These are phyloP conservation scores for Multifurca ochricompacta DNA, from an alignment of 768 basidiomycete species.

Conservation along the genomic window DNA sequence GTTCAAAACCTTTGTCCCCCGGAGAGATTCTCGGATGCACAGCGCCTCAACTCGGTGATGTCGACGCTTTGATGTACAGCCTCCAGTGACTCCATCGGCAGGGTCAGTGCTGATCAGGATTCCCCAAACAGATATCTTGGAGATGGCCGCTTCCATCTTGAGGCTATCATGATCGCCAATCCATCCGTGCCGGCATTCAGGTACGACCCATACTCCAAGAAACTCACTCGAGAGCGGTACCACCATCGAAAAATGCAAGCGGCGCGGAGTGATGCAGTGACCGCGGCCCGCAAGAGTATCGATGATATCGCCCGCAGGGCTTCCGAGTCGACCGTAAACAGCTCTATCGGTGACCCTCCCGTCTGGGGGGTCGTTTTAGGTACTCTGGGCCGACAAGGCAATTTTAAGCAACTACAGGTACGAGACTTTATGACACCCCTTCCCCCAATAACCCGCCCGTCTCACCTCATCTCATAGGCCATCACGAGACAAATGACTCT, in stretches of 20 bases:
- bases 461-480: slow-evolving; percentile 42
- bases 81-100: not conserved
- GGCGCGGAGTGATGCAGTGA: slow-evolving; percentile 67
- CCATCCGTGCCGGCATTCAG: slow-evolving; percentile 91
- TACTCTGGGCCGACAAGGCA: slow-evolving; percentile 92
- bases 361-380: slow-evolving; percentile 92
- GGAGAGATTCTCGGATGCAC: slow-evolving; percentile 98
- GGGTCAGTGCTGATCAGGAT: slow-evolving; percentile 11
- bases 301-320: slow-evolving; percentile 18
- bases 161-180: slow-evolving; percentile 99
- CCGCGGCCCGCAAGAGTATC: slow-evolving; percentile 62
- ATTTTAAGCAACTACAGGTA: slow-evolving; percentile 81
- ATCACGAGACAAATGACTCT: slow-evolving; percentile 62
- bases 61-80: slow-evolving; percentile 87
- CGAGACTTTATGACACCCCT: not conserved
- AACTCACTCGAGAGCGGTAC: slow-evolving; percentile 88
- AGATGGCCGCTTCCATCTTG: slow-evolving; percentile 96
- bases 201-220: slow-evolving; percentile 98
- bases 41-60: slow-evolving; percentile 68
- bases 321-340: slow-evolving; percentile 5
- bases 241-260: slow-evolving; percentile 82
- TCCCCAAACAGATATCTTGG: slow-evolving; percentile 76
- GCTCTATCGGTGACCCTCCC: slow-evolving; percentile 23
- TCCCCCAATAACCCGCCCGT: not conserved
- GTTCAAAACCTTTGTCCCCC: slow-evolving; percentile 87